Conservation (phyloP, 768 basidiomycete species). For the Ephemerocybe angulata region DNA sequence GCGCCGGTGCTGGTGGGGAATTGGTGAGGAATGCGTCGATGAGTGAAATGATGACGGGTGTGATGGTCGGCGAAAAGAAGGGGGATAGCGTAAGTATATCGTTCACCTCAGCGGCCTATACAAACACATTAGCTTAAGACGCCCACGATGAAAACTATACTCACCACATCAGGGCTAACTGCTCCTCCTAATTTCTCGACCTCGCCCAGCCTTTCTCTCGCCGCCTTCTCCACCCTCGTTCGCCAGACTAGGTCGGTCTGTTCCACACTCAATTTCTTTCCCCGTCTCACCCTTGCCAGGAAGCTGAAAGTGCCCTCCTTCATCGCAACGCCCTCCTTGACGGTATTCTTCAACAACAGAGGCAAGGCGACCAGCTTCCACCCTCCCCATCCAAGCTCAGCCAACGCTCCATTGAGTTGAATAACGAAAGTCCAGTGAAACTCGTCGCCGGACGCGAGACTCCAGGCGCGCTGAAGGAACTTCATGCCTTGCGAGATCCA, state of each 20-base stretch:
- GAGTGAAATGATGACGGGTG: conserved; percentile 40
- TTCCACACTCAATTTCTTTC: conserved; percentile 41
- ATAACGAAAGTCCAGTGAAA: conserved; percentile 38
- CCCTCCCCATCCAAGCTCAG: conserved; percentile 69
- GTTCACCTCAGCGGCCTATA: conserved; percentile 48
- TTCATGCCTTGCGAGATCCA: conserved; percentile 55
- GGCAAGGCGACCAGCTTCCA: conserved; percentile 72
- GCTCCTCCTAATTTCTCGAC: conserved; percentile 39
- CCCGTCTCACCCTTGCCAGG: conserved; percentile 43
- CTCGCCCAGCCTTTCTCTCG: conserved; percentile 36
- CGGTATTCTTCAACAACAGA: conserved; percentile 47
- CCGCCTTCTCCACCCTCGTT: conserved; percentile 49
- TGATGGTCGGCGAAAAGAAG: conserved; percentile 45
- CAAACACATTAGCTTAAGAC: conserved; percentile 1
- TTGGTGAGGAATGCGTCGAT: conserved; percentile 37
- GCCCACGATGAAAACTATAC: conserved; percentile 8
- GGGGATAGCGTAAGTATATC: conserved; percentile 51
- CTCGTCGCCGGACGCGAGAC: conserved; percentile 6
- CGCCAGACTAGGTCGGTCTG: conserved; percentile 62
- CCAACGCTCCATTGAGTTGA: conserved; percentile 55
- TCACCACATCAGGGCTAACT: conserved; percentile 42
- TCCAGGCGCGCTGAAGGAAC: conserved; percentile 53
- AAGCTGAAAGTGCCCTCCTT: conserved; percentile 47
- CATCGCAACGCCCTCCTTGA: conserved; percentile 39
- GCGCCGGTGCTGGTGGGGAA: conserved; percentile 22